Conservation (phyloP, 1,284 basidiomycete genomes). For the Rhodofomes roseus region DNA sequence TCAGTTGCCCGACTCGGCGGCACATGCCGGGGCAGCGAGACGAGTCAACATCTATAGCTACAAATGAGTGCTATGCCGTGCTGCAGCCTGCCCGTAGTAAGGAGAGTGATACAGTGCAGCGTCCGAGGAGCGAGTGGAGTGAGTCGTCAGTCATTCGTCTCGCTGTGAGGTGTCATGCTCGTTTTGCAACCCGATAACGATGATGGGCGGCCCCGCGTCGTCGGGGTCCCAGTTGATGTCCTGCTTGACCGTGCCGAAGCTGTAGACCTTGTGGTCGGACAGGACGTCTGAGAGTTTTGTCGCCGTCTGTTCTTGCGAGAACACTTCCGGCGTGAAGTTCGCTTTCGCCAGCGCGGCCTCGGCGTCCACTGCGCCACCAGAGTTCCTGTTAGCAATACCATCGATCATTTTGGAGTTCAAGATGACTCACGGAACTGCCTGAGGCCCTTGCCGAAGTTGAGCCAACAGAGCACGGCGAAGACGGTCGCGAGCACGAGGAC, state of each 20-base stretch:
- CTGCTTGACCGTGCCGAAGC: conserved; percentile 6
- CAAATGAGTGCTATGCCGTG: not conserved
- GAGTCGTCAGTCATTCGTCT: not conserved
- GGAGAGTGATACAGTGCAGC: not conserved
- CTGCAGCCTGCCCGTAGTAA: not conserved
- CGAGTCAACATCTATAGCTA: not conserved
- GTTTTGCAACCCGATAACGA: conserved; percentile 16
- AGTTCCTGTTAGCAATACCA: not conserved
- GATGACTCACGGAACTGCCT: conserved; percentile 40
- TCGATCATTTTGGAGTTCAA: not conserved
- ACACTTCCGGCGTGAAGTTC: conserved; percentile 44
- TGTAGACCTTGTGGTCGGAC: conserved; percentile 6
- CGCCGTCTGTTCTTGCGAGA: conserved; percentile 30
- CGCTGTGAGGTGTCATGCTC: not conserved
- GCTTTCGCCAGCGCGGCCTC: conserved; percentile 39
- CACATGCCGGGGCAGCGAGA: too few species aligned
- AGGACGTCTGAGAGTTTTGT: conserved; percentile 7
- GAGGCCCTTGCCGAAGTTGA: conserved; percentile 51
- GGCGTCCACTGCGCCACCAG: conserved; percentile 35
- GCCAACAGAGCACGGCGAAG: conserved; percentile 43
- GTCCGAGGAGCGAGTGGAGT: not conserved
- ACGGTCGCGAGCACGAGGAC: conserved; percentile 41
- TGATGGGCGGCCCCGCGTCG: conserved; percentile 20
- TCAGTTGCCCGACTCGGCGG: too few species aligned
- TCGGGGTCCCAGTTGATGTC: conserved; percentile 17